phyloP scores from a whole-genome alignment of 345 rosid genomes.

The Euclidium syriacum region DNA sequence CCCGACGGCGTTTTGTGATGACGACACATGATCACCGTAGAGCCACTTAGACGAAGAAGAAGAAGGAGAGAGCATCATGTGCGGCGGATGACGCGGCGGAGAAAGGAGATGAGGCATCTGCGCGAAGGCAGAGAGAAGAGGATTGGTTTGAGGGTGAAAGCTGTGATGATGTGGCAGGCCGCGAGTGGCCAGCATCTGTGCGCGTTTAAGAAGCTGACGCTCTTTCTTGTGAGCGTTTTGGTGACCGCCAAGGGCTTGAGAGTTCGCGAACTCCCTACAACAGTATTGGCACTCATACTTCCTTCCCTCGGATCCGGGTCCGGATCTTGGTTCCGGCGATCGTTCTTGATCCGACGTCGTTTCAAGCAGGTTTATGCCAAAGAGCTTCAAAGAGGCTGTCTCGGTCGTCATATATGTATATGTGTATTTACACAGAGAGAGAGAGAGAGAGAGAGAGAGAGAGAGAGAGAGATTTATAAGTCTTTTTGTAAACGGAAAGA shows the following conservation, averaged over 20 bases:
- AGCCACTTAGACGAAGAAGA: conserved; percentile 19
- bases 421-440: conserved; percentile 21
- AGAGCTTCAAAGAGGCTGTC: conserved; percentile 48
- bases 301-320: conserved; percentile 32
- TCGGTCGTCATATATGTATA: conserved; percentile 14
- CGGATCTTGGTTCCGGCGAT: conserved; percentile 20
- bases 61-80: conserved; percentile 26
- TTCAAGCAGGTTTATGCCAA: conserved; percentile 55
- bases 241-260: conserved; percentile 96
- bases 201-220: conserved; percentile 73
- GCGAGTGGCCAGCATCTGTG: conserved; percentile 60
- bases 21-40: conserved; percentile 23
- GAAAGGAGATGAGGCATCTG: conserved; percentile 55
- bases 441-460: conserved; percentile 1
- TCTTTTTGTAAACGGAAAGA: conserved; percentile 21
- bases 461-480: background rate
- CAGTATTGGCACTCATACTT: conserved; percentile 96
- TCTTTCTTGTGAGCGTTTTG: conserved; percentile 99
- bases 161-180: conserved; percentile 23
- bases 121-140: conserved; percentile 51
- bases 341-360: conserved; percentile 9
- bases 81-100: conserved; percentile 29
- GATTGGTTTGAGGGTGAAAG: conserved; percentile 20
- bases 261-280: conserved; percentile 81
- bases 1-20: conserved; percentile 23